Conservation (phyloP, 768 basidiomycete species). For the Lentinula lateritia region DNA sequence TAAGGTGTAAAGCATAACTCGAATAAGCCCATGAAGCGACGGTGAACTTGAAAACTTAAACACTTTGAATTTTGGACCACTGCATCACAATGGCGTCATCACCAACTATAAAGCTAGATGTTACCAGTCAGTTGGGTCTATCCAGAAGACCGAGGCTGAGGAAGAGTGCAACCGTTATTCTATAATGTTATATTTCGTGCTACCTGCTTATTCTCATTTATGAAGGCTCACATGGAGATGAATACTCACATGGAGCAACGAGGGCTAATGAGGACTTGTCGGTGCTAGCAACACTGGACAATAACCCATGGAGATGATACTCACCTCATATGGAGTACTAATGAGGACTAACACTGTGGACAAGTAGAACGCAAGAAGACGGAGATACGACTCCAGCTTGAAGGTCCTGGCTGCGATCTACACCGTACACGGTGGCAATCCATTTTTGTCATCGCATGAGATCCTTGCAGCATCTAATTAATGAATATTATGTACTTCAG, state of each 20-base stretch:
- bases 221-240: no score
- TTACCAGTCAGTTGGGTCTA: neutral
- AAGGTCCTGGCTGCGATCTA: constrained; percentile 81
- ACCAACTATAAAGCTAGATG: neutral
- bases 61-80: neutral
- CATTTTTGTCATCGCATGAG: neutral
- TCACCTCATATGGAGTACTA: no score
- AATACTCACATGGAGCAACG: no score
- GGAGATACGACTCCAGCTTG: constrained; percentile 26
- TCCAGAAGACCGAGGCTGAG: no score
- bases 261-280: no score
- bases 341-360: no score
- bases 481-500: neutral
- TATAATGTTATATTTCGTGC: no score
- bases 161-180: neutral
- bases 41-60: neutral
- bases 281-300: no score
- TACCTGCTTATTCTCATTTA: no score
- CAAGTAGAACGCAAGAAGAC: no score
- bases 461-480: no score
- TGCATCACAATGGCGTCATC: neutral
- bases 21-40: neutral
- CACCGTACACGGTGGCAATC: constrained; percentile 67
- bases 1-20: neutral
- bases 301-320: no score